Evolutionary conservation across 2,329 filamentous ascomycete genomes (phyloP), one percentile per base, ranked within the genome.

Genomic region (Aspergillus tubingensis): DNA sequence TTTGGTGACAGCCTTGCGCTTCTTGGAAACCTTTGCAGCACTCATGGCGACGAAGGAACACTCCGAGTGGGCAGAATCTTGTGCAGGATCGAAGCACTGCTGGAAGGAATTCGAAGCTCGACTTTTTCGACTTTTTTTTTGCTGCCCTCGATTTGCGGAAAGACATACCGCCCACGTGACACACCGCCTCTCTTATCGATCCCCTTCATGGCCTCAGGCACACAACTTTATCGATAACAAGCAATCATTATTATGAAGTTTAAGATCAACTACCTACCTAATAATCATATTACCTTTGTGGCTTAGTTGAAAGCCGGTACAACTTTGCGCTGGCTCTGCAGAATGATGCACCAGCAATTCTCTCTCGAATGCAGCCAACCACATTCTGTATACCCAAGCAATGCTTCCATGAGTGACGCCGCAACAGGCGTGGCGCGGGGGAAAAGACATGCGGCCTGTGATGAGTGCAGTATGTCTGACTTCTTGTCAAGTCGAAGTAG

Each of bases 1-100:
- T 32, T 80, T 80, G 23, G 81, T 83, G 19, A 85, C 81, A 62
- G 85, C 84, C 76, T 90, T 91, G 66, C 88, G 85, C 80, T 91
- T 91, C 74, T 85, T 82, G 32, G 77, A 80, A 49, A 74, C 69
- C 60, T 78, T 76, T 65, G 68, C 67, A 57, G 68, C 63, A 62
- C 72, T 68, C 76, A 79, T 79, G 59, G 60, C 67, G 64, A 62
- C 30, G 58, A 59, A 41, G 30, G 17, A 54, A 41, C 43, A 54
- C 54, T 43, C 52, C n/a, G 32, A 43, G 27, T 15, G 7, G 19
- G 51, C 51, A 19, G 32, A 13, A 23, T 30, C 13, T 15, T 19
- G 44, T 38, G 50, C 54, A 23, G 19, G 25, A 23, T 44, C 32
- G 56, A 32, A 47, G 23, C 25, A 43, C 53, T 27, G 25, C 27